phyloP scores from a whole-genome alignment of 177 flowering plant species.

The Telopea speciosissima region DNA sequence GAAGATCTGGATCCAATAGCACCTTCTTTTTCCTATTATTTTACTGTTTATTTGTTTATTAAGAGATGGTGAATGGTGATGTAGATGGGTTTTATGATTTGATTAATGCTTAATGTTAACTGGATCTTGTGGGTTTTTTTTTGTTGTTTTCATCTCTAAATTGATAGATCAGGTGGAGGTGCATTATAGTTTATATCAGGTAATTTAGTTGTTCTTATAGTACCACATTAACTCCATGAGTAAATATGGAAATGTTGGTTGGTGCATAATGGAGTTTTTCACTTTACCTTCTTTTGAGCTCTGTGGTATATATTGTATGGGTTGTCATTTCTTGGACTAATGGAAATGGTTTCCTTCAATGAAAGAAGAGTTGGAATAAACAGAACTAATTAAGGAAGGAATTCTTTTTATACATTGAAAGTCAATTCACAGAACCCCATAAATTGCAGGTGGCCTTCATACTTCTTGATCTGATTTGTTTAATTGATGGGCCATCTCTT shows the following conservation, averaged over 20 bases:
- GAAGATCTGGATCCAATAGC: conserved; percentile 74
- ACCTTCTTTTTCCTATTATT: conserved; percentile 30
- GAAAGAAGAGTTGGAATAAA: background rate
- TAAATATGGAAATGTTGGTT: too few species aligned
- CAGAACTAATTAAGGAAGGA: background rate
- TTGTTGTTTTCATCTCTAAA: conserved; percentile 10
- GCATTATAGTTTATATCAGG: background rate
- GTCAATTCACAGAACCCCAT: background rate
- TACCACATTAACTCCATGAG: too few species aligned
- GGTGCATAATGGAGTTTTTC: background rate
- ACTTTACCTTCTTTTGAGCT: background rate
- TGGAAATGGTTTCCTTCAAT: background rate
- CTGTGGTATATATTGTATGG: background rate
- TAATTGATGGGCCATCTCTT: background rate
- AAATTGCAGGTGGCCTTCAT: background rate
- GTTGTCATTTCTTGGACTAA: conserved; percentile 6
- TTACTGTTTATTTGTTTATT: conserved; percentile 23
- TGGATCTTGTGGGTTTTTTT: conserved; percentile 10
- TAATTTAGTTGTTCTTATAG: background rate
- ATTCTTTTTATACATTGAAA: background rate
- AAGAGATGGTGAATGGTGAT: conserved; percentile 26
- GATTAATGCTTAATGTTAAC: conserved; percentile 11
- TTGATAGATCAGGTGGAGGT: background rate
- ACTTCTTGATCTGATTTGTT: background rate
- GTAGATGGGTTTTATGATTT: conserved; percentile 30